Conservation (phyloP, 2,329 filamentous ascomycete genomes). For the Lecanicillium sp. region DNA sequence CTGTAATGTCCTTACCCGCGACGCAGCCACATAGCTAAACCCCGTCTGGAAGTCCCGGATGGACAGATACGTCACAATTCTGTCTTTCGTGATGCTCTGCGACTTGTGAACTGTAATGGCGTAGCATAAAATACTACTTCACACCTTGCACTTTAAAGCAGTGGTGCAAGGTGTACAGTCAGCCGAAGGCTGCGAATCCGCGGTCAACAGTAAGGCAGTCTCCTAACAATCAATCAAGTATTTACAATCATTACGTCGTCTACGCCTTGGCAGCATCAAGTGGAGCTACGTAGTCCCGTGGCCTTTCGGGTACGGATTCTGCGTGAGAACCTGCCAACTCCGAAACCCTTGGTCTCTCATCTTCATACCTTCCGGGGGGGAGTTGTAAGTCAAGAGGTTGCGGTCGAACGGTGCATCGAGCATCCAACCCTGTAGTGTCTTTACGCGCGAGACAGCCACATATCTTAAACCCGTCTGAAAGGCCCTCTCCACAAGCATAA, state of each 20-base stretch:
- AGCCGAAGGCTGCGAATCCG: too few species aligned
- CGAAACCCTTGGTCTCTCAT: constrained; percentile 3
- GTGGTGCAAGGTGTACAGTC: too few species aligned
- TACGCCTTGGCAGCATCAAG: too few species aligned
- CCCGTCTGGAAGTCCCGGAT: constrained; percentile 10
- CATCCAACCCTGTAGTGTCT: constrained; percentile 7
- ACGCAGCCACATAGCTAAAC: constrained; percentile 10
- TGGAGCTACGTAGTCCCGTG: too few species aligned
- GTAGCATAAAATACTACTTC: constrained; percentile 7
- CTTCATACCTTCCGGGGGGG: constrained; percentile 2
- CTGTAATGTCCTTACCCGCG: constrained; percentile 9
- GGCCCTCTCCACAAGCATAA: constrained; percentile 8
- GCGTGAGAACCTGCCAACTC: constrained; percentile 5
- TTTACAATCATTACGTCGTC: too few species aligned
- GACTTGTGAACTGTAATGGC: constrained; percentile 9
- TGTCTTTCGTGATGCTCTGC: constrained; percentile 10
- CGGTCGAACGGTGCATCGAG: constrained; percentile 6
- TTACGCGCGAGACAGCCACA: constrained; percentile 10
- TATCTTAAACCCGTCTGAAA: constrained; percentile 9
- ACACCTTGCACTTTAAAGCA: too few species aligned
- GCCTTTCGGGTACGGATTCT: constrained; percentile 3
- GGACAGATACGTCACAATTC: constrained; percentile 11
- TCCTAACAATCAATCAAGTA: too few species aligned
- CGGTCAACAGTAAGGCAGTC: too few species aligned
- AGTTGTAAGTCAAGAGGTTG: neutral